Percentiles rank a stretch among this genome's conserved stretches.
Conservation (phyloP, 2,329 filamentous ascomycete genomes). For the Xylaria sp. region DNA sequence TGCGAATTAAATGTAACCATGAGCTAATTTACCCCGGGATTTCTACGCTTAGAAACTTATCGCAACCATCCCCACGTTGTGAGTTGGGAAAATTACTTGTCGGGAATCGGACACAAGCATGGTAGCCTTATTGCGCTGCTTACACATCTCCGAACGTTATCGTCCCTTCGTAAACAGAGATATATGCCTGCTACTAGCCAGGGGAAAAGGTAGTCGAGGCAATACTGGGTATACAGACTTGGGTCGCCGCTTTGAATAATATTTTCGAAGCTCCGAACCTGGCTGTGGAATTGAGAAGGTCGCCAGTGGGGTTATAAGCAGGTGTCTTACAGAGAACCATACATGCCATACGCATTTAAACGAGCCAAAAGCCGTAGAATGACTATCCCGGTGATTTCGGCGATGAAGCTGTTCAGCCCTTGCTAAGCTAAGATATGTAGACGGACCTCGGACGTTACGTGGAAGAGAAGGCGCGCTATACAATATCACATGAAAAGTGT, state of each 20-base stretch:
- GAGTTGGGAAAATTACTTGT: background rate
- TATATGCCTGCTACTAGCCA: background rate
- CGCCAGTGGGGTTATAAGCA: no score
- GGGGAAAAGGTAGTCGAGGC: background rate
- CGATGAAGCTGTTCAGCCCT: no score
- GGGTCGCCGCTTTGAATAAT: background rate
- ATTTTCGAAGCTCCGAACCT: background rate
- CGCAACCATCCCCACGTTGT: background rate
- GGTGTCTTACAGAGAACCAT: no score
- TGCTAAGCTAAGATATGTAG: no score
- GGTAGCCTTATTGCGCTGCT: slow-evolving; percentile 1
- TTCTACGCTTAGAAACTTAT: background rate
- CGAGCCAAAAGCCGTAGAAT: no score
- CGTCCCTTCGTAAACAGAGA: background rate
- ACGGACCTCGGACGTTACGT: no score
- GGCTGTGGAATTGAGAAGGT: background rate
- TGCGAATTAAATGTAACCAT: no score
- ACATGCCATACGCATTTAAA: no score
- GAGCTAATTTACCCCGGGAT: no score
- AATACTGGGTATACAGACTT: background rate
- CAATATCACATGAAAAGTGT: no score
- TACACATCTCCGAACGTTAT: background rate
- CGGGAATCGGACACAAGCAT: background rate
- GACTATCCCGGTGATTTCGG: no score
- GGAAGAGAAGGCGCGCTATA: no score